Percentiles rank a stretch among this genome's conserved stretches.
phyloP scores from a whole-genome alignment of 2,329 filamentous ascomycete genomes.

The Neonectria neomacrospora region DNA sequence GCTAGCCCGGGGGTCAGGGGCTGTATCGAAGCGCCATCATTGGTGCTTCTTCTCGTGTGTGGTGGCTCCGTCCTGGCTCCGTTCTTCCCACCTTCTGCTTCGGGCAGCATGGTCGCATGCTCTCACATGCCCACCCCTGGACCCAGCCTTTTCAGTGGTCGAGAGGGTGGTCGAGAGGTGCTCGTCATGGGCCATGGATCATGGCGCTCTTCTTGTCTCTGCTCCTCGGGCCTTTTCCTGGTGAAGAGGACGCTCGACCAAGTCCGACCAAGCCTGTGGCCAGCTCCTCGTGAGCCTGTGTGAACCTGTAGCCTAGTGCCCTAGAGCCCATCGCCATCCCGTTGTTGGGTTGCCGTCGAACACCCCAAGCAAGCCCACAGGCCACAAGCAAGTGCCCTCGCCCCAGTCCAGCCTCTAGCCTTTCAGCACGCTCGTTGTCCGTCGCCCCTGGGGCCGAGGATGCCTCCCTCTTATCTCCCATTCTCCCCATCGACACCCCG shows the following conservation, averaged over 20 bases:
- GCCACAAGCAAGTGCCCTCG: neutral
- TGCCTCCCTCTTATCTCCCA: conserved; percentile 41
- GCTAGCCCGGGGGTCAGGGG: conserved; percentile 38
- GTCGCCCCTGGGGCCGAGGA: conserved; percentile 29
- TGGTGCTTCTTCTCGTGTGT: conserved; percentile 45
- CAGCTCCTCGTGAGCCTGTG: no score
- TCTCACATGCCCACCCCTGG: conserved; percentile 45
- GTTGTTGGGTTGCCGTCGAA: conserved; percentile 9
- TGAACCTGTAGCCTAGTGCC: no score
- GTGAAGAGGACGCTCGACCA: conserved; percentile 12
- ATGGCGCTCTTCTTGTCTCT: conserved; percentile 36
- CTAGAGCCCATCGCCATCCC: neutral
- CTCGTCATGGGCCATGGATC: conserved; percentile 31
- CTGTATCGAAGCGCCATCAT: conserved; percentile 46
- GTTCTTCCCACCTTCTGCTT: conserved; percentile 51
- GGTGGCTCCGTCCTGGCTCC: conserved; percentile 42
- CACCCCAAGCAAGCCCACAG: neutral
- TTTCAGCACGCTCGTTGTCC: conserved; percentile 17
- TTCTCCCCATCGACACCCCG: conserved; percentile 37
- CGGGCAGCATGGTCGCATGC: conserved; percentile 49
- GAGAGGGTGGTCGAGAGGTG: conserved; percentile 29
- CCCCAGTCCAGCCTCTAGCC: conserved; percentile 1
- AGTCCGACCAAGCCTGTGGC: conserved; percentile 1
- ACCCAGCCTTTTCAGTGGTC: conserved; percentile 43
- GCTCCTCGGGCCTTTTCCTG: conserved; percentile 43